Evolutionary conservation across 2,329 filamentous ascomycete genomes (phyloP).

Genomic region (Epicoccum sorghinum): DNA sequence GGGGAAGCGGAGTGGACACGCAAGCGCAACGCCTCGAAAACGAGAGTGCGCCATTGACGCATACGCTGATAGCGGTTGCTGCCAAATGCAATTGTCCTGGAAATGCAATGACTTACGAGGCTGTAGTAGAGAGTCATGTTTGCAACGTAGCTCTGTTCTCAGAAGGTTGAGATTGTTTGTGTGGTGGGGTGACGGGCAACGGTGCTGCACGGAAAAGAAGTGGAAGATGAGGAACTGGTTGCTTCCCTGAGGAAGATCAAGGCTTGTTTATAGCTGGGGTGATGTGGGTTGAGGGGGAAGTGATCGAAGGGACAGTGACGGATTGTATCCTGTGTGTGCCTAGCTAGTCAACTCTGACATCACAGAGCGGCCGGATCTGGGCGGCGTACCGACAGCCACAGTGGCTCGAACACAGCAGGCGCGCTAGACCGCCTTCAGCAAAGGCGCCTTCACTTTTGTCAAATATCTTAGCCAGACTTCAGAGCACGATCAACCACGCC

Average conservation of each 20-base stretch:
- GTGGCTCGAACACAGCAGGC: slow-evolving; percentile 17
- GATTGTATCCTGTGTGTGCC: slow-evolving; percentile 34
- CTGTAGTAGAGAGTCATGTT: slow-evolving; percentile 74
- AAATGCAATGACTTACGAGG: slow-evolving; percentile 56
- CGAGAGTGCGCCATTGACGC: slow-evolving; percentile 12
- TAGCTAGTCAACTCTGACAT: slow-evolving; percentile 32
- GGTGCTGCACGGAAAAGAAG: slow-evolving; percentile 23
- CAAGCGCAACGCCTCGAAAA: slow-evolving; percentile 4
- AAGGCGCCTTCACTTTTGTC: slow-evolving; percentile 10
- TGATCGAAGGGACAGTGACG: slow-evolving; percentile 23
- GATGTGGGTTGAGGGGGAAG: slow-evolving; percentile 17
- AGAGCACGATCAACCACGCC: slow-evolving; percentile 5
- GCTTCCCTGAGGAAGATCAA: slow-evolving; percentile 14
- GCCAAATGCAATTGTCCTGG: not conserved
- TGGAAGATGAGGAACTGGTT: not conserved
- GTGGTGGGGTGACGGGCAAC: slow-evolving; percentile 24
- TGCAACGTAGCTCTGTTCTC: slow-evolving; percentile 43
- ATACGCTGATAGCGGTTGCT: not conserved
- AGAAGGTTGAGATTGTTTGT: slow-evolving; percentile 17
- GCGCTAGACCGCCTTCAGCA: slow-evolving; percentile 27
- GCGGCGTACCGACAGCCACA: slow-evolving; percentile 4
- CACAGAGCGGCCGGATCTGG: not conserved
- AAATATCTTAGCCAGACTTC: slow-evolving; percentile 6
- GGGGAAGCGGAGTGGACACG: slow-evolving; percentile 5
- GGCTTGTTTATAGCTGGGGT: slow-evolving; percentile 11